Evolutionary conservation across 1,284 basidiomycete species (phyloP), one percentile per base, ranked within the genome.

Genomic region (Heterobasidion annosum): DNA sequence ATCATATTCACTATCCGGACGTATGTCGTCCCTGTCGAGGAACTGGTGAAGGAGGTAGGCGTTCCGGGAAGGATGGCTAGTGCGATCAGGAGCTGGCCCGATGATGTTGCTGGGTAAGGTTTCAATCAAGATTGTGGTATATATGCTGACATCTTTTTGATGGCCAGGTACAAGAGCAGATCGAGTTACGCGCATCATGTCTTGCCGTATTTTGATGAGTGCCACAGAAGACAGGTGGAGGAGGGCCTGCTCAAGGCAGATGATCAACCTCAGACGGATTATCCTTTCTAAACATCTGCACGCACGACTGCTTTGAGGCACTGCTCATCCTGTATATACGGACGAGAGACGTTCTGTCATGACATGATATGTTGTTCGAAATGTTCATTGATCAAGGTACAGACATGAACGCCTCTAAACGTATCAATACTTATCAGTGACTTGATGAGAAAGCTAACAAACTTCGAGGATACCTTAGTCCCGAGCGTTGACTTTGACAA

Each of bases 1-100:
- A 74, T 91, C 45, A 72, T 86, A 15, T 92, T 92, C 65, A 86
- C 84, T 44, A 86, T 91, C 60, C 74, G 86, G n/a, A 87, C 86
- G 35, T 88, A 91, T 65, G 61, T 85, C 56, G 80, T 78, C n/a
- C 78, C 79, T 4, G 66, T 90, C 8, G 74, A 73, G 42, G 73
- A 78, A 46, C 65, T 92, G 1, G 80, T 68, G 33, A 62, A 71
- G 53, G 88, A 91, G 64, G 72, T 70, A 10, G 87, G 85, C 0
- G 78, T 86, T 6, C 79, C 85, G 0, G 83, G 77, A 48, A 71
- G 89, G 34, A 65, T 91, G 63, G 86, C 83, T 9, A 80, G 76
- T 55, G 85, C 86, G 2, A 70, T 91, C 47, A 68, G 81, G 1
- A 58, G 59, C 2, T 47, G 57, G 49, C 40, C 50, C 4, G 55